phyloP scores from a whole-genome alignment of 306 rosid species.

The Dalbergia cultrata region DNA sequence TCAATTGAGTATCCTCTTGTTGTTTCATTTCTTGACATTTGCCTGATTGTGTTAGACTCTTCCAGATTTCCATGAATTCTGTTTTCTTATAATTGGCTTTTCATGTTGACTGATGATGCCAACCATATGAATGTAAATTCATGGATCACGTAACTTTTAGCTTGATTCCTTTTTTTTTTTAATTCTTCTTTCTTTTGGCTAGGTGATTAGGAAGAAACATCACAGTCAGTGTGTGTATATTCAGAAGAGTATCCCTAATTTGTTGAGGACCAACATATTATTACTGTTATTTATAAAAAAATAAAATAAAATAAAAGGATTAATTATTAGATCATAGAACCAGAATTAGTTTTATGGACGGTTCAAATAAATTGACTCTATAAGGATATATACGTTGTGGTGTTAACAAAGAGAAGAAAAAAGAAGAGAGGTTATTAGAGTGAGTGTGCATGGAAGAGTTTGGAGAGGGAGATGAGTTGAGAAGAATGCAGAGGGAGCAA shows the following conservation, averaged over 20 bases:
- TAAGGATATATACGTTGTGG: too few relatives aligned
- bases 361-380: too few relatives aligned
- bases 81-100: slow-evolving; percentile 1
- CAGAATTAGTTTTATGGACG: too few relatives aligned
- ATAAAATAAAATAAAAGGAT: neutral
- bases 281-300: neutral
- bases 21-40: neutral
- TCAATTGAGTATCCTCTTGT: slow-evolving; percentile 1
- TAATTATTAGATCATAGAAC: too few relatives aligned
- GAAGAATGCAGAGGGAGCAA: slow-evolving; percentile 68
- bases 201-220: slow-evolving; percentile 29
- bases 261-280: slow-evolving; percentile 12
- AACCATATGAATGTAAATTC: neutral
- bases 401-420: too few relatives aligned
- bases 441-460: slow-evolving; percentile 58
- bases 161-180: slow-evolving; percentile 24
- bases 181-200: neutral
- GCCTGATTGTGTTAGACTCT: slow-evolving; percentile 19
- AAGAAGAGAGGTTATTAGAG: slow-evolving; percentile 12
- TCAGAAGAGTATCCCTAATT: neutral
- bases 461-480: slow-evolving; percentile 51
- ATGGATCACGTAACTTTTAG: slow-evolving; percentile 1
- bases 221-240: neutral
- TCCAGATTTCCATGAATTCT: slow-evolving; percentile 22
- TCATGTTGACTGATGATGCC: neutral